phyloP scores from a whole-genome alignment of 108 stramenopile species.

The Mediolabrus comicus region DNA sequence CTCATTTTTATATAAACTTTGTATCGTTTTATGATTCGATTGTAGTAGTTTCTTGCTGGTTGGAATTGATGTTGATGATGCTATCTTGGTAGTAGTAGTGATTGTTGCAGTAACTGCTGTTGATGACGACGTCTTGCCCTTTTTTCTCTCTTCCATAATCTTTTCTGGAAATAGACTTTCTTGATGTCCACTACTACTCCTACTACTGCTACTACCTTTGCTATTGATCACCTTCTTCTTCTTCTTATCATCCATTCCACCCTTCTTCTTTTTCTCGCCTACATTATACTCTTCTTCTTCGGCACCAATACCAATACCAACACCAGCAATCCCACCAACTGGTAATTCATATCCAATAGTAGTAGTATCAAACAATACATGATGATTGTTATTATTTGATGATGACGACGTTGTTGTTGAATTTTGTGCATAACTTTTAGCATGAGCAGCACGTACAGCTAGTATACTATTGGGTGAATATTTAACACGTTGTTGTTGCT shows the following conservation, averaged over 20 bases:
- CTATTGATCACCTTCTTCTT: too few relatives aligned
- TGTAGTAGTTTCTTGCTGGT: too few relatives aligned
- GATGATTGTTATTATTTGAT: too few relatives aligned
- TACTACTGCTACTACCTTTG: not conserved
- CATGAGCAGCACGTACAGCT: constrained; percentile 6
- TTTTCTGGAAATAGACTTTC: not conserved
- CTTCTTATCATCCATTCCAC: not conserved
- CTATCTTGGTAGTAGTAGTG: too few relatives aligned
- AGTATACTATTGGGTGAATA: constrained; percentile 8
- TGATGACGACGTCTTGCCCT: not conserved
- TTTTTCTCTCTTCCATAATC: not conserved
- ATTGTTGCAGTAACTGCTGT: not conserved
- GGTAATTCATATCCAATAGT: too few relatives aligned
- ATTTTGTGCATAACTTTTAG: not conserved
- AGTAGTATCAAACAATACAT: not conserved
- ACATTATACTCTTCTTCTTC: too few relatives aligned
- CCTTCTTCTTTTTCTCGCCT: too few relatives aligned
- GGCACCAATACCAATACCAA: too few relatives aligned
- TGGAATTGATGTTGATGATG: not conserved
- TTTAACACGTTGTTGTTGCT: not conserved
- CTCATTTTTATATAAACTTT: too few relatives aligned
- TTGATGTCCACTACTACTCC: not conserved
- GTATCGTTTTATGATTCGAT: too few relatives aligned
- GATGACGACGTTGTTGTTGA: not conserved
- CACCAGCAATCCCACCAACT: too few relatives aligned